Conservation (phyloP, 1,284 basidiomycete genomes). For the Ceratorhiza oryzae-sativae region DNA sequence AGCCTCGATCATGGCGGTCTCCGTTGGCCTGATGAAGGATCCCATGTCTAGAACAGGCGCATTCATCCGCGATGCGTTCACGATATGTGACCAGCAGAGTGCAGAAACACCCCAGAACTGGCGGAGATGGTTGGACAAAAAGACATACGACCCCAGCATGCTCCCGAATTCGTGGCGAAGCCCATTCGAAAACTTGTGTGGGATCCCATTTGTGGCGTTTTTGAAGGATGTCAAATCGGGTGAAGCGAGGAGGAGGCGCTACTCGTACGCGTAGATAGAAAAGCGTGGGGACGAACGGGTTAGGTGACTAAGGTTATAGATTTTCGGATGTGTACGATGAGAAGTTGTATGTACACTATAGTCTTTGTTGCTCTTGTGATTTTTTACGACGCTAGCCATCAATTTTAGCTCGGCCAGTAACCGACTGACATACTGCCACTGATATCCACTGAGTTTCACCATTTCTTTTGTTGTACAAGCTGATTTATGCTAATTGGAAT, state of each 20-base stretch:
- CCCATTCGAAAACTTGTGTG: neutral
- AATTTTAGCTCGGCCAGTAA: no score
- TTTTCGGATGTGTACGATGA: neutral
- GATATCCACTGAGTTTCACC: no score
- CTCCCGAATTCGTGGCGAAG: neutral
- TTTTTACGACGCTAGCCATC: no score
- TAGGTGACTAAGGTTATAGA: neutral
- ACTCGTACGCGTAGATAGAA: no score
- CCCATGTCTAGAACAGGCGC: neutral
- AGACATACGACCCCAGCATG: neutral
- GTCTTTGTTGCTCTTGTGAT: neutral
- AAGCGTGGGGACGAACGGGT: neutral
- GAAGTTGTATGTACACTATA: neutral
- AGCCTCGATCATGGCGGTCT: neutral
- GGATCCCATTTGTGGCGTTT: constrained; percentile 2
- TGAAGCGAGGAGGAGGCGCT: neutral
- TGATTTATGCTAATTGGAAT: neutral
- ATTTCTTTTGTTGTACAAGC: no score
- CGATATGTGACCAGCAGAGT: neutral
- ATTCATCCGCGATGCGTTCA: neutral
- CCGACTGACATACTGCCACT: no score
- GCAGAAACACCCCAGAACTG: neutral
- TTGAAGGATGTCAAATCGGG: neutral
- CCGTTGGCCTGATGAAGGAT: neutral
- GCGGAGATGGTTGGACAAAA: neutral